phyloP scores from a whole-genome alignment of 306 rosid genomes.

The Vigna mungo region DNA sequence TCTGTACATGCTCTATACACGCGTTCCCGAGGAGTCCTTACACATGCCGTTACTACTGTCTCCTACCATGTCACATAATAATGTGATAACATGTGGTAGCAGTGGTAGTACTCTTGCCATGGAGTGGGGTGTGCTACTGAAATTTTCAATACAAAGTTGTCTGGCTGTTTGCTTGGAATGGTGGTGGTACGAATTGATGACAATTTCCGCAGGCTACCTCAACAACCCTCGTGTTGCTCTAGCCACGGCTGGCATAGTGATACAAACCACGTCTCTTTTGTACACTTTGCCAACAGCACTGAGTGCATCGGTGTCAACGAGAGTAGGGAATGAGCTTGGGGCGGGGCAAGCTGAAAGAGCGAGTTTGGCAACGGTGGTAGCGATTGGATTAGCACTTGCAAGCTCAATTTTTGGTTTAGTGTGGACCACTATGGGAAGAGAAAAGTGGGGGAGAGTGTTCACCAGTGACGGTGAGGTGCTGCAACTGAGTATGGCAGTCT shows the following conservation, averaged over 20 bases:
- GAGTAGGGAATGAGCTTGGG: constrained; percentile 70
- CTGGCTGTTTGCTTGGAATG: constrained; percentile 83
- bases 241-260: constrained; percentile 65
- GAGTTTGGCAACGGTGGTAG: constrained; percentile 54
- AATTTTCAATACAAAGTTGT: constrained; percentile 64
- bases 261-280: constrained; percentile 70
- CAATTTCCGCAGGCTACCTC: constrained; percentile 66
- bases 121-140: constrained; percentile 63
- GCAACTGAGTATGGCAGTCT: constrained; percentile 51
- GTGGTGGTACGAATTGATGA: constrained; percentile 92
- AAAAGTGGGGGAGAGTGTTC: constrained; percentile 60
- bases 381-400: constrained; percentile 52
- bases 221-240: constrained; percentile 58
- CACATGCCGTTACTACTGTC: constrained; percentile 24
- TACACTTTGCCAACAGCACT: constrained; percentile 66
- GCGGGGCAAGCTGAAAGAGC: constrained; percentile 52
- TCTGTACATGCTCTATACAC: constrained; percentile 46
- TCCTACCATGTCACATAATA: neutral
- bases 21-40: constrained; percentile 21
- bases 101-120: constrained; percentile 18
- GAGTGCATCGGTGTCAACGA: constrained; percentile 63
- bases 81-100: neutral
- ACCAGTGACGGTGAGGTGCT: constrained; percentile 55
- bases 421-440: constrained; percentile 56
- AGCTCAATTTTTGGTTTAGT: constrained; percentile 56